Evolutionary conservation across 352 stramenopile species (phyloP).

Genomic region (Pythium chondricola): DNA sequence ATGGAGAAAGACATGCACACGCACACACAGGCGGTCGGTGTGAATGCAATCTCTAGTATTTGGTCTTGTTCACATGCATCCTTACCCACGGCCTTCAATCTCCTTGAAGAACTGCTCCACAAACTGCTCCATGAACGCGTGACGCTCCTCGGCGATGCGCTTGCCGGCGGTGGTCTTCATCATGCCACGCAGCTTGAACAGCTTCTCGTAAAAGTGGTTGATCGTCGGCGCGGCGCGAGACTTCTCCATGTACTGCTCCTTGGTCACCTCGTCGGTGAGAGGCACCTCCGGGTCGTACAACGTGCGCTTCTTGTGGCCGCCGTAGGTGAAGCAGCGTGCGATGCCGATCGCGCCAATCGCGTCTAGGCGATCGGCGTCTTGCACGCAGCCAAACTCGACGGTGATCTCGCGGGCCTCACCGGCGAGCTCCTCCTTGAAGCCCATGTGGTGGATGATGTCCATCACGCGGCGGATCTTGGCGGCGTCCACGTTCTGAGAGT

Average conservation of each 20-base stretch:
- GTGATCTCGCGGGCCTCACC: slow-evolving; percentile 24
- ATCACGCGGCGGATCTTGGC: slow-evolving; percentile 66
- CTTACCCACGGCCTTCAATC: slow-evolving; percentile 37
- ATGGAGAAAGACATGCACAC: too few species aligned
- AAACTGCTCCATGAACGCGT: slow-evolving; percentile 86
- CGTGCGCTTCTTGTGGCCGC: slow-evolving; percentile 73
- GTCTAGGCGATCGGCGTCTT: slow-evolving; percentile 88
- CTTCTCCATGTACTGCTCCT: slow-evolving; percentile 78
- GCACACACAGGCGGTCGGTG: too few species aligned
- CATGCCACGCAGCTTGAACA: slow-evolving; percentile 80
- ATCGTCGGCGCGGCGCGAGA: slow-evolving; percentile 64
- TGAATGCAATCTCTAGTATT: background rate
- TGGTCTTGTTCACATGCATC: slow-evolving; percentile 1
- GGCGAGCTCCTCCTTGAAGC: slow-evolving; percentile 80
- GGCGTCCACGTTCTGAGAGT: slow-evolving; percentile 35
- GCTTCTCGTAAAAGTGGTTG: slow-evolving; percentile 91
- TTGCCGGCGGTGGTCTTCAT: slow-evolving; percentile 83
- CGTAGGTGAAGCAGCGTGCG: slow-evolving; percentile 88
- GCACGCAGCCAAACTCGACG: slow-evolving; percentile 80
- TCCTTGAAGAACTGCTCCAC: slow-evolving; percentile 78
- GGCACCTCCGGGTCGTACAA: slow-evolving; percentile 71
- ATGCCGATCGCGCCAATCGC: slow-evolving; percentile 89
- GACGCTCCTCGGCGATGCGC: slow-evolving; percentile 71
- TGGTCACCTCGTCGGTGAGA: slow-evolving; percentile 50
- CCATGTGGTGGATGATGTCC: slow-evolving; percentile 78